Base-by-base conservation (phyloP, 129 eudicot genomes). In the Erigeron canadensis region DNA sequence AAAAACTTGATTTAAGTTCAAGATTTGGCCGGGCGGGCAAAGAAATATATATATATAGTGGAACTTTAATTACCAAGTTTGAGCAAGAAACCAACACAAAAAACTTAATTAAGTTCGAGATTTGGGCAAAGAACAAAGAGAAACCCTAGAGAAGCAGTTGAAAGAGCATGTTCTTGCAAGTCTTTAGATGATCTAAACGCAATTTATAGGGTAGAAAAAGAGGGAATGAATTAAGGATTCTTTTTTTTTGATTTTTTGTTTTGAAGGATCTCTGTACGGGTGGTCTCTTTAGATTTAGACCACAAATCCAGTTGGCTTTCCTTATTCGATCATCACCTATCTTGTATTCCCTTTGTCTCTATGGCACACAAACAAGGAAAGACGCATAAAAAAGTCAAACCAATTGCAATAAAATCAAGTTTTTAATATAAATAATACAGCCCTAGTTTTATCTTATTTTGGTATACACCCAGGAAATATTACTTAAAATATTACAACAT, bases 271-370 rank as follows among this genome's bases (percentile, higher is more conserved):
- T 72, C 4, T 10, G 8, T 58, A 22, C 23, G 50, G 63, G 16
- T 39, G 40, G 48, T 48, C 62, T 69, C 82, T 84, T 84, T 80
- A 77, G 40, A 77, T 84, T 56, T 44, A 80, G 82, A 55, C 88
- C 88, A 80, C 82, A 80, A 76, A 67, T 70, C 10, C 58, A 54
- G 69, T 16, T 63, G 51, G 41, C 37, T 73, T 80, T 77, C 88
- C 82, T 16, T 74, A 47, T 77, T 80, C n/a, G n/a, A n/a, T n/a
- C 72, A 76, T 77, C 78, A 40, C 53, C 56, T 66, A 71, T 71
- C 71, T 67, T 44, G 67, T 84, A 84, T 84, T 80, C 82, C 64
- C 59, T 59, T 43, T 76, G 70, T 67, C 76, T 65, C 39, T 44
- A 28, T 70, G 68, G 57, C 80, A 72, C 69, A 67, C 81, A 57